Base-by-base conservation (phyloP, 140 eudicot genomes). In the Erigeron philadelphicus region DNA sequence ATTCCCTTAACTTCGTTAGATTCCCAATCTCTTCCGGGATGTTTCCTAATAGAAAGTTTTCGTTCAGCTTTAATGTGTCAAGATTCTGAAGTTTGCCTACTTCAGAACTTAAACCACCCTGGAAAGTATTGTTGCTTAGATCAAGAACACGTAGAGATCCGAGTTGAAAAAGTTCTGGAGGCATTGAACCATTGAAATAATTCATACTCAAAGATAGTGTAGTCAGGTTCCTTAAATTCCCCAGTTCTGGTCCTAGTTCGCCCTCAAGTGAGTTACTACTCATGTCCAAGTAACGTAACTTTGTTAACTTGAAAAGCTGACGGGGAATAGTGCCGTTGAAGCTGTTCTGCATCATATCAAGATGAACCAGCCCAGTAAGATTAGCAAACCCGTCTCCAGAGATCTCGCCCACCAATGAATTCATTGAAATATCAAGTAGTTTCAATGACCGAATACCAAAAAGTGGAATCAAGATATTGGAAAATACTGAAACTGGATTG, bases 261-360 rank as follows among this genome's bases (percentile, higher is more conserved):
- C 93, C 93, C 13, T 71, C 61, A 0, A 86, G 66, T 1, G 54
- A 71, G 65, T 83, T 86, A 21, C 42, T 46, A 55, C 85, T 86
- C 65, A 83, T 46, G 45, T 86, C 89, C 45, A 86, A 67, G 62
- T 78, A 86, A 13, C 58, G 61, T n/a, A 86, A 77, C 12, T 45
- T 71, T 12, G 40, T 71, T 68, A 79, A 62, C 52, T 40, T 23
- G 70, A 78, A 86, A 57, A 86, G 43, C 19, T 73, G 67, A 1
- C 8, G 12, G 7, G 93, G 89, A 48, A 86, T 83, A 0, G 78
- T 55, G 40, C 89, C 85, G 68, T 59, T 67, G 46, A 86, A 81
- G 54, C 52, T 67, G 61, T 86, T 86, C 6, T 58, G 70, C 58
- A 8, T 49, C 80, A 85, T 68, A 76, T 85, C 91, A 49, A 85